Conservation (phyloP, 805 yeast species). For the Saturnispora galanensis region DNA sequence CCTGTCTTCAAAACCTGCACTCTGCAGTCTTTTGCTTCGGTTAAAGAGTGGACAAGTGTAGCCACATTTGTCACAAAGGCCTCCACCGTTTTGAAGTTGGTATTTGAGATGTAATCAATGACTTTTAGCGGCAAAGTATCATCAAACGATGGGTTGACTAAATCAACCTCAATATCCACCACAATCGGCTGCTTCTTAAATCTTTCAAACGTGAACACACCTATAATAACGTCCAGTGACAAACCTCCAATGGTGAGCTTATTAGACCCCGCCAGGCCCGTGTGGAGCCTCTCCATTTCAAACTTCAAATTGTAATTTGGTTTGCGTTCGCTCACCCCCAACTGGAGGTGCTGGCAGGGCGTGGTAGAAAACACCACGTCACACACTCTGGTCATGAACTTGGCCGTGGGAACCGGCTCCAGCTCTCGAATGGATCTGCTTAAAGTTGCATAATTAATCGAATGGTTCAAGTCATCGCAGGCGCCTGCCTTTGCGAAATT, state of each 20-base stretch:
- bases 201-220: conserved; percentile 88
- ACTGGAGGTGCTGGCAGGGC: conserved; percentile 11
- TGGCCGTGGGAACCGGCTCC: conserved; percentile 34
- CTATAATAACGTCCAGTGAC: conserved; percentile 52
- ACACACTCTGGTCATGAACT: conserved; percentile 10
- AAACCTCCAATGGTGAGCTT: conserved; percentile 5
- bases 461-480: conserved; percentile 70
- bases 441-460: conserved; percentile 83
- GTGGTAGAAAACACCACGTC: conserved; percentile 16
- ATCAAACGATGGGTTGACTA: conserved; percentile 21
- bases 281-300: neutral
- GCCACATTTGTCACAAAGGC: conserved; percentile 74
- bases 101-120: conserved; percentile 54
- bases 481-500: conserved; percentile 65
- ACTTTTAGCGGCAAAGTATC: conserved; percentile 22
- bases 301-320: neutral
- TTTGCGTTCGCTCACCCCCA: conserved; percentile 9
- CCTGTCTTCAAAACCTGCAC: conserved; percentile 78
- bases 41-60: conserved; percentile 17
- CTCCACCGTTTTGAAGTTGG: conserved; percentile 87
- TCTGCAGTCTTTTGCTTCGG: conserved; percentile 16
- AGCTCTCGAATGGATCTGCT: conserved; percentile 51
- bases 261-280: neutral
- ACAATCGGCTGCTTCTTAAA: conserved; percentile 67
- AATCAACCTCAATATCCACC: conserved; percentile 42